A percentile compares a stretch with the other conserved stretches of the same genome.
Evolutionary conservation across 225 moss, liverwort and hornwort species (phyloP).

Genomic region (Sphagnum tenellum): DNA sequence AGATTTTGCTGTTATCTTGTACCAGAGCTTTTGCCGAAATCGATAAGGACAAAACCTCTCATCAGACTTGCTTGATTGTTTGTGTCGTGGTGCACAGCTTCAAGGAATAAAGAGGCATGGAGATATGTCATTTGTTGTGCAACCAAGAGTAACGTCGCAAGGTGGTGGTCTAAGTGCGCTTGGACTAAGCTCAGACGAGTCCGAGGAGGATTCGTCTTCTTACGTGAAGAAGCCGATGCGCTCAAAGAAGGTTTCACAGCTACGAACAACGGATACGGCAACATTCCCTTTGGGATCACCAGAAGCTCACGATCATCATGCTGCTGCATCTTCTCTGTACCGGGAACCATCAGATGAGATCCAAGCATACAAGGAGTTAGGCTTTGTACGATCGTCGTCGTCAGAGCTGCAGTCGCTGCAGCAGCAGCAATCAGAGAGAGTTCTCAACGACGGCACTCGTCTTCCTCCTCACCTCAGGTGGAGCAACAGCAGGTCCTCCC

Average conservation of each 20-base stretch:
- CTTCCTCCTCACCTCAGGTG: too few species aligned
- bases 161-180: constrained; percentile 31
- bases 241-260: constrained; percentile 55
- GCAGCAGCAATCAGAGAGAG: too few species aligned
- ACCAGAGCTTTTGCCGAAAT: too few species aligned
- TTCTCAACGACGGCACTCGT: constrained; percentile 4
- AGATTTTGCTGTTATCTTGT: too few species aligned
- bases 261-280: constrained; percentile 25
- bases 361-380: too few species aligned
- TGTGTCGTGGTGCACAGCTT: constrained; percentile 37
- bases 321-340: background rate
- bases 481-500: constrained; percentile 9
- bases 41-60: too few species aligned
- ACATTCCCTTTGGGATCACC: too few species aligned
- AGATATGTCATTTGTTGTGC: constrained; percentile 76
- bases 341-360: too few species aligned
- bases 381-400: too few species aligned
- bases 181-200: constrained; percentile 24
- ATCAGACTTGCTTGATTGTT: too few species aligned
- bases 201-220: constrained; percentile 63
- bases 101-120: constrained; percentile 74
- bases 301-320: constrained; percentile 2
- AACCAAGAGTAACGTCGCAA: constrained; percentile 37
- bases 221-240: constrained; percentile 52
- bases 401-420: too few species aligned